Conservation (phyloP, 176 grass and related monocot species). For the Eleusine coracana region DNA sequence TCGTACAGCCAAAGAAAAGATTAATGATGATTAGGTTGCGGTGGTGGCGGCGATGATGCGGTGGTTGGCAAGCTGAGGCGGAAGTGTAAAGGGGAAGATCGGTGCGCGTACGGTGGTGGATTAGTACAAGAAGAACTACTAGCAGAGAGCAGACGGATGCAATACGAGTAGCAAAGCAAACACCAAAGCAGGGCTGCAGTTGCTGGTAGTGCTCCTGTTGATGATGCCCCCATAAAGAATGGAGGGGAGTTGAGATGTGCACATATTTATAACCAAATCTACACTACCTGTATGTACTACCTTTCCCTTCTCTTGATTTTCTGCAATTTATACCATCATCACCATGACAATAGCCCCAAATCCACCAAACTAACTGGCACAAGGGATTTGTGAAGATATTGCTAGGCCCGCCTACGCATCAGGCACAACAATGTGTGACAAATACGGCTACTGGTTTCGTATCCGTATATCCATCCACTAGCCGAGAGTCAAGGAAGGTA, state of each 20-base stretch:
- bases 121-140: not conserved
- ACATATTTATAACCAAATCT: conserved; percentile 31
- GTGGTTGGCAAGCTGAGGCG: conserved; percentile 39
- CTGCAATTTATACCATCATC: conserved; percentile 4
- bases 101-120: conserved; percentile 37
- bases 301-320: conserved; percentile 12
- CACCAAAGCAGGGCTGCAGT: not conserved
- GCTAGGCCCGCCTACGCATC: conserved; percentile 22
- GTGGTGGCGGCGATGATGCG: not conserved
- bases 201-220: conserved; percentile 1
- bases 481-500: conserved; percentile 9
- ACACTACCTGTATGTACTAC: conserved; percentile 5
- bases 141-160: conserved; percentile 2
- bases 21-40: conserved; percentile 43
- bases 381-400: conserved; percentile 1
- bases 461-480: not conserved
- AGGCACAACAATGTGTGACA: conserved; percentile 48
- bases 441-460: conserved; percentile 17
- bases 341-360: not conserved
- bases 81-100: conserved; percentile 26
- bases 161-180: conserved; percentile 28
- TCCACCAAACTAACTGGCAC: not conserved
- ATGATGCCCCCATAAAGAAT: conserved; percentile 9
- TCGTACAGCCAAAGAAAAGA: not conserved
- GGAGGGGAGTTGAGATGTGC: not conserved